Evolutionary conservation across 1,284 basidiomycete genomes (phyloP).

Genomic region (Ustilago vetiveriae): DNA sequence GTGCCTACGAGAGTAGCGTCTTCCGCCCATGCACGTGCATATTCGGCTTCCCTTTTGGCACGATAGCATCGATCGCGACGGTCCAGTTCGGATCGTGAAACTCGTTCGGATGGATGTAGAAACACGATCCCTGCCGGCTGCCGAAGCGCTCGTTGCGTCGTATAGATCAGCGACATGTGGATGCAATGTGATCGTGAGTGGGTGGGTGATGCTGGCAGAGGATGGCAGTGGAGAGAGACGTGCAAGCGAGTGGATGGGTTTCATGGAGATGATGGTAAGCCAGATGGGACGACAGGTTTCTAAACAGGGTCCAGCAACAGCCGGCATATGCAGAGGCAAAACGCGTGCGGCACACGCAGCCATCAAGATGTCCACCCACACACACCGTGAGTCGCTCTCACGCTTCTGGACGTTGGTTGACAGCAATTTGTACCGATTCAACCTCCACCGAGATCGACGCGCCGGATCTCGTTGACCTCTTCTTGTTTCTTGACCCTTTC

Average conservation of each 20-base stretch:
- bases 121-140: slow-evolving; percentile 50
- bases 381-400: no score
- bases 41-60: slow-evolving; percentile 49
- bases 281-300: not conserved
- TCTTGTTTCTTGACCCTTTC: no score
- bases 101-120: slow-evolving; percentile 54
- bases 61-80: slow-evolving; percentile 53
- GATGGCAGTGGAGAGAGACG: no score
- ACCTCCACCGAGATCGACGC: slow-evolving; percentile 21
- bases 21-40: slow-evolving; percentile 53
- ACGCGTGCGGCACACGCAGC: no score
- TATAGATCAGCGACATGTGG: slow-evolving; percentile 32
- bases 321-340: no score
- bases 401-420: no score
- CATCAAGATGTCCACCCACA: no score
- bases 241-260: not conserved
- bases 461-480: no score
- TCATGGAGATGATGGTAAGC: not conserved
- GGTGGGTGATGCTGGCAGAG: no score
- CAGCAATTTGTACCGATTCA: not conserved
- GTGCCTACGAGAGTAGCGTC: slow-evolving; percentile 55
- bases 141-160: slow-evolving; percentile 38
- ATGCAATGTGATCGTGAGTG: not conserved
- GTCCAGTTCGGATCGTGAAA: slow-evolving; percentile 54
- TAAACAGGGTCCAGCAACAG: no score